A percentile compares a stretch with the other conserved stretches of the same genome.
Evolutionary conservation across 2,329 filamentous ascomycete species (phyloP).

Genomic region (Hirsutella thompsonii): DNA sequence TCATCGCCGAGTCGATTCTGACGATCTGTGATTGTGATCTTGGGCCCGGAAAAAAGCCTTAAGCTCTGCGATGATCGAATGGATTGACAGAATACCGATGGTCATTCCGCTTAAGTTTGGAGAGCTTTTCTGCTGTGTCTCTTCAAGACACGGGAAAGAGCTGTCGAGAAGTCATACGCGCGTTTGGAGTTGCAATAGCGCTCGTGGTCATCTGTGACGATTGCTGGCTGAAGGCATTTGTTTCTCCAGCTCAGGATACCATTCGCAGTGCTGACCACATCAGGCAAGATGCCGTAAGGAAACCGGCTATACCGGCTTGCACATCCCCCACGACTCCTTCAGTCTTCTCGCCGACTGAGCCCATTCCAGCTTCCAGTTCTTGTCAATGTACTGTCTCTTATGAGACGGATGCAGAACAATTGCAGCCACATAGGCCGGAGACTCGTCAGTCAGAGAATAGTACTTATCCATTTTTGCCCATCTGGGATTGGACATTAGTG

Average conservation of each 20-base stretch:
- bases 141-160: not conserved
- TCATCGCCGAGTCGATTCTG: conserved; percentile 5
- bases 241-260: not conserved
- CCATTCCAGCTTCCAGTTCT: conserved; percentile 5
- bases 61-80: conserved; percentile 5
- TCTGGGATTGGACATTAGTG: conserved; percentile 3
- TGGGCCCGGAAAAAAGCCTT: conserved; percentile 4
- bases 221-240: not conserved
- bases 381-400: conserved; percentile 5
- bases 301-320: conserved; percentile 3
- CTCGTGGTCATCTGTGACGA: not conserved
- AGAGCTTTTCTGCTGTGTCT: not conserved
- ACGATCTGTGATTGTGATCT: conserved; percentile 3
- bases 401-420: conserved; percentile 5
- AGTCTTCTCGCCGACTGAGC: conserved; percentile 2
- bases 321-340: conserved; percentile 1
- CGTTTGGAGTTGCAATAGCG: not conserved
- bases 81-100: not conserved
- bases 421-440: conserved; percentile 3
- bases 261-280: not conserved
- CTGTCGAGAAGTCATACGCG: not conserved
- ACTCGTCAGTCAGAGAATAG: conserved; percentile 2
- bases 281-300: not conserved
- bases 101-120: not conserved
- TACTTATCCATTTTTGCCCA: conserved; percentile 5